Percentiles rank a stretch among this genome's conserved stretches.
phyloP scores from a whole-genome alignment of 1,284 basidiomycete species.

The Fomitopsis pinicola region DNA sequence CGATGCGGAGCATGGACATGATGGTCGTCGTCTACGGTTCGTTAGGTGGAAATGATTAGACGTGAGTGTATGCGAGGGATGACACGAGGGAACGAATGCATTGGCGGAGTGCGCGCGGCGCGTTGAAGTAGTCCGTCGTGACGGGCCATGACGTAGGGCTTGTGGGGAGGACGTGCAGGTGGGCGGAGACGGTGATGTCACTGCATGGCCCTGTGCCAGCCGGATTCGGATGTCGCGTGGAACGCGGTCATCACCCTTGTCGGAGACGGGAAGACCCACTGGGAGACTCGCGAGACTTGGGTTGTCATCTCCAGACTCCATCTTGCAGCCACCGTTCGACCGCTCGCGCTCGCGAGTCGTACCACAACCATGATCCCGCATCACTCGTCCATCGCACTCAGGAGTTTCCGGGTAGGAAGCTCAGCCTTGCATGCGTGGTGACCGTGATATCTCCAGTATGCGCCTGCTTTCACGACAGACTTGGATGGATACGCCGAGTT shows the following conservation, averaged over 20 bases:
- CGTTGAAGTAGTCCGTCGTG: conserved; percentile 1
- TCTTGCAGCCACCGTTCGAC: no score
- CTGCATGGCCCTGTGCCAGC: background rate
- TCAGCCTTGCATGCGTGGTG: no score
- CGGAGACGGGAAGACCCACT: background rate
- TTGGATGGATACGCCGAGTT: no score
- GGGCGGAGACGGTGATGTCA: conserved; percentile 1
- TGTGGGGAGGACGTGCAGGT: background rate
- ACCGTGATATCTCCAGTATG: no score
- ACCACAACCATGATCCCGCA: no score
- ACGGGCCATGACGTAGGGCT: conserved; percentile 7
- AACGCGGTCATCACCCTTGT: no score
- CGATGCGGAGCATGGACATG: conserved; percentile 24
- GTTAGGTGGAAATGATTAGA: background rate
- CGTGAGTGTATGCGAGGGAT: background rate
- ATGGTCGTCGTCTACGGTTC: conserved; percentile 1
- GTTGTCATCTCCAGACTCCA: no score
- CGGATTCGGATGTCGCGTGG: background rate
- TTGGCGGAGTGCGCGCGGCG: background rate
- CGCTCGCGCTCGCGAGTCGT: no score
- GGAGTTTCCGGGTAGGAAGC: no score
- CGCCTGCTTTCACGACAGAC: no score
- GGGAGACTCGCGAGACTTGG: background rate
- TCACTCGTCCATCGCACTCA: no score
- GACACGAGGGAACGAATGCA: background rate